These are phyloP conservation scores for Rhodotorula sp. DNA, from an alignment of 1,284 basidiomycete genomes.

Conservation along the genomic window DNA sequence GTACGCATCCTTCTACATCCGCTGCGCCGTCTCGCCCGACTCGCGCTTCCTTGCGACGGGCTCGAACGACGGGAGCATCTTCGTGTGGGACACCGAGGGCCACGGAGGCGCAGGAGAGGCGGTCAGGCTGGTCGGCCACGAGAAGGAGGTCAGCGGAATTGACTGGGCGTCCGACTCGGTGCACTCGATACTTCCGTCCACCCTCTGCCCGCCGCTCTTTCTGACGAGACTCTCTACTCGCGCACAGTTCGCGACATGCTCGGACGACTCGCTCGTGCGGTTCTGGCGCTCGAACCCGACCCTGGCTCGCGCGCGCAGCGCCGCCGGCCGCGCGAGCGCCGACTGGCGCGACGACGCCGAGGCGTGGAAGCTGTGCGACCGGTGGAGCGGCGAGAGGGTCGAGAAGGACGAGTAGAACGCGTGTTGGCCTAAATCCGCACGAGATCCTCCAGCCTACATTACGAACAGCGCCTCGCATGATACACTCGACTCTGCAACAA, in stretches of 20 bases:
- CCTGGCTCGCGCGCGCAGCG: conserved; percentile 15
- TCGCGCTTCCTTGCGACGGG: conserved; percentile 43
- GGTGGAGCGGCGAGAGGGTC: conserved; percentile 11
- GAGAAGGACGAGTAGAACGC: neutral
- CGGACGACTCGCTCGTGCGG: conserved; percentile 41
- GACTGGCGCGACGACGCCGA: conserved; percentile 8
- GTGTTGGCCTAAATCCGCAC: neutral
- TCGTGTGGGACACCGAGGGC: conserved; percentile 38
- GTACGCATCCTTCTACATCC: conserved; percentile 42
- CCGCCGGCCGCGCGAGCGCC: neutral
- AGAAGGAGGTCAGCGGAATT: conserved; percentile 40
- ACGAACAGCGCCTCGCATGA: too few relatives aligned
- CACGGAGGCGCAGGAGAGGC: conserved; percentile 16
- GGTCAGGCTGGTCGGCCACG: conserved; percentile 37
- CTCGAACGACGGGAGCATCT: conserved; percentile 27
- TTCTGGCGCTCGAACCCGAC: conserved; percentile 32
- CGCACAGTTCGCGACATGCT: conserved; percentile 39
- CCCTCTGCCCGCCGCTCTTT: too few relatives aligned
- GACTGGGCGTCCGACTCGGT: conserved; percentile 42
- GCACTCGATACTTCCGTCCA: neutral
- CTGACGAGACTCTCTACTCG: too few relatives aligned
- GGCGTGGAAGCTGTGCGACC: neutral
- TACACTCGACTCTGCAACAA: too few relatives aligned
- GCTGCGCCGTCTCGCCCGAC: conserved; percentile 42
- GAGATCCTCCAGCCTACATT: neutral